Evolutionary conservation across 768 basidiomycete species (phyloP), one percentile per base, ranked within the genome.

Genomic region (Boletus rubescentipes): DNA sequence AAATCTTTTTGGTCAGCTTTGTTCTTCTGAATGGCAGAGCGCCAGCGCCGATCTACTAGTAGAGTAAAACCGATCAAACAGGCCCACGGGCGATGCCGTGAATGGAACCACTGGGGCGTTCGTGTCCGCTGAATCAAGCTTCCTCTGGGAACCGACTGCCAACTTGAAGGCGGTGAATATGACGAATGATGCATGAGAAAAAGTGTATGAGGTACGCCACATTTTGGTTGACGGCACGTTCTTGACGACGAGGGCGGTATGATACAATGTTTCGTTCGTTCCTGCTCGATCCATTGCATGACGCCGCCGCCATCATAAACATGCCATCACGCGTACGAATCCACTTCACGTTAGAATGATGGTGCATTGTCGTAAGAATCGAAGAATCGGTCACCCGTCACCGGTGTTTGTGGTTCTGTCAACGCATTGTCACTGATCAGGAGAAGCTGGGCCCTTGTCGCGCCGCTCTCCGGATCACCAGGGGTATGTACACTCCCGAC

Each of bases 1-100:
- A 40, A 52, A 11, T 26, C 26, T 26, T 26, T 26, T 52, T 36
- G 50, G 37, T 47, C 51, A 38, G 32, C 34, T 32, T 32, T 11
- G 46, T 31, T 32, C 29, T 39, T 32, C 9, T 39, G 14, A 32
- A 49, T 26, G 54, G 43, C 63, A 62, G 60, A 58, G 56, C 54
- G 51, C 53, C 30, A 57, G 41, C 49, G 59, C 61, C 46, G 64
- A 68, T 67, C 67, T 61, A 53, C 14, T n/a, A 12, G 4, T 12
- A 35, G 10, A 45, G 53, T 53, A 49, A 49, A 29, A 56, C 63
- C 61, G 51, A 61, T 51, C 56, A 46, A 49, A 32, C 32, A 53
- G 54, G 31, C 42, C 20, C 37, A 40, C 53, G 60, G 57, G 14
- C 21, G 49, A 65, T 66, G 63, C 63, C 61, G 58, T 46, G 55